Evolutionary conservation across 768 basidiomycete genomes (phyloP).

Genomic region (Xanthoconium stramineum): DNA sequence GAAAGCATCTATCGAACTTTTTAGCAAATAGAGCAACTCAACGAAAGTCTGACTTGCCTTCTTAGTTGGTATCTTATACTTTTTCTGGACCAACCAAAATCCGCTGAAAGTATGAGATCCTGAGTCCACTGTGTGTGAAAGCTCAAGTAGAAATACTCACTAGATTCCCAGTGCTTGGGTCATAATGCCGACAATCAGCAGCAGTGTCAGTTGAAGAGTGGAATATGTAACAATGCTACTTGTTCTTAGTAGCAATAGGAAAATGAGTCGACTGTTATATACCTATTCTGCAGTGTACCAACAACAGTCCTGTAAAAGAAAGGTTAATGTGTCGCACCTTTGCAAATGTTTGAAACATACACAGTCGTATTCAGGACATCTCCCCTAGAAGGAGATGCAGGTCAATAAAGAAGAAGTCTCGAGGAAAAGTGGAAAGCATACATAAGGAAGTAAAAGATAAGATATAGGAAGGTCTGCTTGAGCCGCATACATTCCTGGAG

Average conservation of each 20-base stretch:
- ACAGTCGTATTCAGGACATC: constrained; percentile 75
- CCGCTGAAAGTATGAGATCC: constrained; percentile 32
- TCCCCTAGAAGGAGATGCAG: constrained; percentile 42
- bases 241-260: constrained; percentile 3
- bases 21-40: not conserved
- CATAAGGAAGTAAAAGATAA: constrained; percentile 77
- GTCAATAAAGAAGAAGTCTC: not conserved
- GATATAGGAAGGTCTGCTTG: constrained; percentile 72
- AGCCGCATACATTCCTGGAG: constrained; percentile 61
- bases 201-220: constrained; percentile 63
- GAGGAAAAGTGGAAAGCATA: constrained; percentile 30
- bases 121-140: not conserved
- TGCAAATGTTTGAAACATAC: constrained; percentile 35
- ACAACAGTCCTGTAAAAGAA: constrained; percentile 55
- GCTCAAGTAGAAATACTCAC: constrained; percentile 34
- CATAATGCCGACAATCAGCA: constrained; percentile 64
- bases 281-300: constrained; percentile 70
- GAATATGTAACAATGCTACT: constrained; percentile 66
- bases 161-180: constrained; percentile 67
- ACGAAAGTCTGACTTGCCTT: constrained; percentile 25
- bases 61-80: constrained; percentile 62
- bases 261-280: not conserved
- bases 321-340: not conserved
- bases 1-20: constrained; percentile 52
- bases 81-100: constrained; percentile 70